These are phyloP conservation scores for Dioszegia aurantiaca DNA, from an alignment of 768 basidiomycete genomes.

Conservation along the genomic window DNA sequence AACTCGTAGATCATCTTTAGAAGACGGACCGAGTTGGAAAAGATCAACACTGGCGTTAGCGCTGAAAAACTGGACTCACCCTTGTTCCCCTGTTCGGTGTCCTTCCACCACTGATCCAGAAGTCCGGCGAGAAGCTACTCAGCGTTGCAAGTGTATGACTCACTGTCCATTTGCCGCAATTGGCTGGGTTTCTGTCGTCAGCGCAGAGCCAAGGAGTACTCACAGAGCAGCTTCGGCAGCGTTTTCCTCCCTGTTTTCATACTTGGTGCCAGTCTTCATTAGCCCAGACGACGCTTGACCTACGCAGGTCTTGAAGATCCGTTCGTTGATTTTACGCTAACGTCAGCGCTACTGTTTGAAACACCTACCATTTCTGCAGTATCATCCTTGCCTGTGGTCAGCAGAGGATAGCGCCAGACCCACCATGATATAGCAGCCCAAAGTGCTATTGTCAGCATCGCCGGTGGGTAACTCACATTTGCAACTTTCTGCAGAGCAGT, in stretches of 20 bases:
- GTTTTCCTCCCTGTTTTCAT: slow-evolving; percentile 27
- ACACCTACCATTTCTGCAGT: slow-evolving; percentile 59
- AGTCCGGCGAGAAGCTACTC: slow-evolving; percentile 68
- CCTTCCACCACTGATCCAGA: slow-evolving; percentile 64
- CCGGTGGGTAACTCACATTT: slow-evolving; percentile 28
- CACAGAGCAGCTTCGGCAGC: slow-evolving; percentile 34
- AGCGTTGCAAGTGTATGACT: slow-evolving; percentile 12
- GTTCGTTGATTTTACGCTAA: slow-evolving; percentile 33
- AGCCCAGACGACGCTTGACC: slow-evolving; percentile 13
- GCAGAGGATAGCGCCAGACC: slow-evolving; percentile 23
- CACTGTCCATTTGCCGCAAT: slow-evolving; percentile 51
- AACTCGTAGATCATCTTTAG: slow-evolving; percentile 80
- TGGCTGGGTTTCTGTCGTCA: slow-evolving; percentile 32
- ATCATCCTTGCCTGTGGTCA: slow-evolving; percentile 62
- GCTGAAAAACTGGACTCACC: slow-evolving; percentile 20
- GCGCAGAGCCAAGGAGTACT: too few relatives aligned
- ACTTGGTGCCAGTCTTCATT: slow-evolving; percentile 32
- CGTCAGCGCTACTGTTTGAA: neutral
- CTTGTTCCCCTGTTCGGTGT: slow-evolving; percentile 61
- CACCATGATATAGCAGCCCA: slow-evolving; percentile 78
- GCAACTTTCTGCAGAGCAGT: slow-evolving; percentile 37
- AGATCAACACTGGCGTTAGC: slow-evolving; percentile 65
- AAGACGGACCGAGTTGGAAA: slow-evolving; percentile 87
- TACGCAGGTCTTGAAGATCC: slow-evolving; percentile 39
- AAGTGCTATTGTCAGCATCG: slow-evolving; percentile 61